phyloP scores from a whole-genome alignment of 768 basidiomycete species.

The Boletus huronensis region DNA sequence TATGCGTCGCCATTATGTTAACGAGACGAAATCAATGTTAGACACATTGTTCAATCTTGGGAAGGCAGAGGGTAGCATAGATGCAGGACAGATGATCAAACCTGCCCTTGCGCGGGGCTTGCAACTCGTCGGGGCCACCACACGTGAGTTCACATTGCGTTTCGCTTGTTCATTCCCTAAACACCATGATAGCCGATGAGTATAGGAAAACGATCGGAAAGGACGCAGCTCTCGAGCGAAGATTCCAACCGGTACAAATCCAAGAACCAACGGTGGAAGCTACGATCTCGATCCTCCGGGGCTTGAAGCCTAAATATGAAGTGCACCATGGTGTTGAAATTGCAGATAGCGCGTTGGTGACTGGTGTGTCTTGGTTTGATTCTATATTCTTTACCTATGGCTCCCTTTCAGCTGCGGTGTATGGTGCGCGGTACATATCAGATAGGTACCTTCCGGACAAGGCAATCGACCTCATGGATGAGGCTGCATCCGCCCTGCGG shows the following conservation, averaged over 20 bases:
- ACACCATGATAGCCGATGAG: conserved; percentile 54
- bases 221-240: conserved; percentile 85
- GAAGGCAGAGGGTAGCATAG: conserved; percentile 88
- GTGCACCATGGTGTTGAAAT: conserved; percentile 95
- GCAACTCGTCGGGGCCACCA: conserved; percentile 88
- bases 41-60: conserved; percentile 85
- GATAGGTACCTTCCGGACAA: conserved; percentile 90
- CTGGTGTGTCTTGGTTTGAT: conserved; percentile 42
- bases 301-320: conserved; percentile 80
- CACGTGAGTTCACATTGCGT: conserved; percentile 47
- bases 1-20: background rate
- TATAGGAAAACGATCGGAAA: conserved; percentile 90
- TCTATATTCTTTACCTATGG: background rate
- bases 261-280: conserved; percentile 86
- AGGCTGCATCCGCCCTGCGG: conserved; percentile 82
- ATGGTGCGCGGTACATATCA: conserved; percentile 79
- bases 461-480: conserved; percentile 89
- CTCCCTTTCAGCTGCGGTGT: conserved; percentile 63
- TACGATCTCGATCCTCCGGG: conserved; percentile 83
- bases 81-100: conserved; percentile 92
- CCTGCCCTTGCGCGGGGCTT: conserved; percentile 85
- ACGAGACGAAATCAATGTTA: conserved; percentile 20
- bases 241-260: conserved; percentile 87
- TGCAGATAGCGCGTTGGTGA: conserved; percentile 83
- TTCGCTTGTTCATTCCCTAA: background rate